Base-by-base conservation (phyloP, 1,139 yeast species). In the Blastobotrys serpentis region DNA sequence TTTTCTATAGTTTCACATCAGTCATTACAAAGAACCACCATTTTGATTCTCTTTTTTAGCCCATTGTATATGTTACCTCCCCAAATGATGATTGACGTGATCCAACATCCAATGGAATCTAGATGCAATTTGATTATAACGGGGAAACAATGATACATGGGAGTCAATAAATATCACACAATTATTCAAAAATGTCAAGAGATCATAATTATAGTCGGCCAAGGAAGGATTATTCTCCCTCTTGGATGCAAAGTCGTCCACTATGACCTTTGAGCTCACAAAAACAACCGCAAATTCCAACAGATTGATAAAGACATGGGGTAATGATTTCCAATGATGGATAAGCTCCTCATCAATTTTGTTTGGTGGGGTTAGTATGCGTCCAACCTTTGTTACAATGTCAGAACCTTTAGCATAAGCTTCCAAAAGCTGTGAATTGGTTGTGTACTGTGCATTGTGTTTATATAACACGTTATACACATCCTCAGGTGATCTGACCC, bases 251-350 rank as follows among this genome's bases (percentile, higher is more conserved):
- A 18, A 36, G n/a, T 36, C n/a, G 40, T 36, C 22, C 10, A 36
- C 22, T 23, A 37, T 16, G 1, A 46, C 21, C 34, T 46, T 38
- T 3, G 40, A 42, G 5, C 44, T 33, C 22, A 42, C 18, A 14
- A 46, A 29, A 1, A 38, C 43, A 2, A 30, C 26, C 6, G 33
- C 26, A 30, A 46, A 43, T 22, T 46, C 46, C 6, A 46, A 14
- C 16, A 14, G 22, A 14, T n/a, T 37, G 13, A 45, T 42, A 18
- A 42, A 37, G 4, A 22, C 13, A 13, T 46, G 46, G 14, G 43
- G 46, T 32, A 46, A 29, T 16, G 30, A 14, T 6, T 26, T 22
- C 49, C 49, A 46, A 14, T 42, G 17, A 32, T 26, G 23, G 11
- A 18, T 16, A 18, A 22, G 29, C 16, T 43, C 42, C 8, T 36